Base-by-base conservation (phyloP, 2,329 filamentous ascomycete genomes). In the Sarocladium strictum region DNA sequence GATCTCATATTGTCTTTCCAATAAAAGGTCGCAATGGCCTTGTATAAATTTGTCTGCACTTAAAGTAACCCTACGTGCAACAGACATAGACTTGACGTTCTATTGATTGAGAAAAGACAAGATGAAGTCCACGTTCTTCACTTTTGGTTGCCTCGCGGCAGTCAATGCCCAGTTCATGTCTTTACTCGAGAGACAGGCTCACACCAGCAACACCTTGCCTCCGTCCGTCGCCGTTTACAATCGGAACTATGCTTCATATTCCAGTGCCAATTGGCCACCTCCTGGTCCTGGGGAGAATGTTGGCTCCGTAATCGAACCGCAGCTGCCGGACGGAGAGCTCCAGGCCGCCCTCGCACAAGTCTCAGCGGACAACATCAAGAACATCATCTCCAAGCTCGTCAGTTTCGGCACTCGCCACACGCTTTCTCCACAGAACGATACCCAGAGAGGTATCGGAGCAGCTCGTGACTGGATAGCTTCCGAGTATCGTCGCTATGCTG, bases 361-460 rank as follows among this genome's bases (percentile, higher is more conserved):
- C 3, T 62, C 66, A 59, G 53, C 76, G 3, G 62, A 66, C 2
- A 73, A 74, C 41, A 76, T 83, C 58, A 67, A 80, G 60, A 66
- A 70, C 9, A 79, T 69, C 55, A 76, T 83, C 58, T 66, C 69
- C 53, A 81, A 76, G 58, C 72, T 83, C 1, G 79, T 77, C 3
- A 75, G 72, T 15, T 84, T 81, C 58, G 79, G 77, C 26, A 83
- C 80, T 4, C 71, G 80, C 7, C 79, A 83, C 61, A 83, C 80
- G 1, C 66, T 82, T 1, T 80, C 77, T 4, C 70, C 66, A 1
- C 77, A 81, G 58, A 80, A 76, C 56, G 73, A 72, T 32, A 71
- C 71, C 3, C 75, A 70, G 2, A 69, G 75, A 4, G 80, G 80
- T 1, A 81, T 83, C 53, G 78, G 79, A 1, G 79, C 79, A 5